Base-by-base conservation (phyloP, 345 rosid species). In the Cardamine resedifolia region DNA sequence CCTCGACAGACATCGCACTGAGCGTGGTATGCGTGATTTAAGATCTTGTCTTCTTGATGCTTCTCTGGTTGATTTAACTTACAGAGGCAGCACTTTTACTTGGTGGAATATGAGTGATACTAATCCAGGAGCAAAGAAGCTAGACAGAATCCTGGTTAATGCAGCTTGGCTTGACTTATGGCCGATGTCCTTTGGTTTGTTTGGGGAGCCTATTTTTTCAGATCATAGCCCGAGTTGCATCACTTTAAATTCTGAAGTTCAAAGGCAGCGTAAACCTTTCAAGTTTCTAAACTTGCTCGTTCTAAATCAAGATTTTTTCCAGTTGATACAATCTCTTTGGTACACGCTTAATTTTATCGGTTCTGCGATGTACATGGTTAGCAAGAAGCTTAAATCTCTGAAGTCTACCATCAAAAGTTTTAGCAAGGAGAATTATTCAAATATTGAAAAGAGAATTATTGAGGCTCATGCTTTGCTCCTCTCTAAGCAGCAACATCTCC, bases 221-320 rank as follows among this genome's bases (percentile, higher is more conserved):
- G 58, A 52, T 3, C 57, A 24, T 0, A 8, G 19, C 1, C 28
- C 12, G 50, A 28, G 30, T 5, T 28, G 30, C 4, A 28, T 28
- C 30, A 28, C 6, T 28, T 28, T 28, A 28, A 28, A 4, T 6
- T 6, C 30, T 6, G 6, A 28, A 18, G 21, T 12, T 0, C 12
- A 11, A 8, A 12, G n/a, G 3, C 30, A 28, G 1, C 30, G 6
- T 0, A 28, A 28, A 28, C 30, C 55, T 2, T 52, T 52, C 9
- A 26, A 6, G 2, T 52, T 52, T 5, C 6, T 2, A 10, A 52
- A 52, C 5, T 24, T 2, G 1, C 8, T 49, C 1, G 10, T 52
- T 0, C 0, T 14, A 0, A 5, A 26, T 4, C 1, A 0, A 1
- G 7, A 14, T 15, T 3, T 24, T 6, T 4, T 4, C 1, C 11